Evolutionary conservation across 2,329 filamentous ascomycete species (phyloP).

Genomic region (Gremmenia infestans): DNA sequence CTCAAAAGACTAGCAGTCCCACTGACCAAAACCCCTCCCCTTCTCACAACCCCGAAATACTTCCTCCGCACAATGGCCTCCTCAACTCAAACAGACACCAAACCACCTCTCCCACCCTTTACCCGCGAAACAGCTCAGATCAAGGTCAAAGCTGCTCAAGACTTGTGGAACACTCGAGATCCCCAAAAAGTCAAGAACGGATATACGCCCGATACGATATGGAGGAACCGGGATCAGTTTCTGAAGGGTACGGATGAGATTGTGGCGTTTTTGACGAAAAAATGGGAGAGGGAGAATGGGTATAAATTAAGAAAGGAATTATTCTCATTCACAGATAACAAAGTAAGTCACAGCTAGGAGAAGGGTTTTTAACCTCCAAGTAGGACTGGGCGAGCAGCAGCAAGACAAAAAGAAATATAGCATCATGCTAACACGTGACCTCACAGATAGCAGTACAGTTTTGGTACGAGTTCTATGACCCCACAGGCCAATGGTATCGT

Average conservation of each 20-base stretch:
- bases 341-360: conserved; percentile 31
- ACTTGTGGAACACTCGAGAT: conserved; percentile 74
- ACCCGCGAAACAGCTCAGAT: conserved; percentile 63
- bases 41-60: background rate
- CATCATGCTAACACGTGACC: background rate
- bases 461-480: conserved; percentile 71
- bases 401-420: background rate
- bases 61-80: background rate
- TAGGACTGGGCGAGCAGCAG: too few species aligned
- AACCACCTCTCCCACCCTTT: conserved; percentile 63
- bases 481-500: conserved; percentile 72
- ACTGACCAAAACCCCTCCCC: background rate
- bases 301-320: conserved; percentile 79
- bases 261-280: conserved; percentile 60
- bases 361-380: too few species aligned
- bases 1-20: background rate
- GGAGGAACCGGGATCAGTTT: conserved; percentile 73
- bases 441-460: conserved; percentile 75
- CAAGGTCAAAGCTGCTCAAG: conserved; percentile 82
- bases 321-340: conserved; percentile 70
- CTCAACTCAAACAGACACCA: background rate
- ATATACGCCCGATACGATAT: conserved; percentile 72
- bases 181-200: conserved; percentile 61
- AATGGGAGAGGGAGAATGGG: conserved; percentile 67
- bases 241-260: conserved; percentile 65